Evolutionary conservation across 371 early-diverging fungal species (phyloP), one percentile per base, ranked within the genome.

Genomic region (Mucor circinelloides): DNA sequence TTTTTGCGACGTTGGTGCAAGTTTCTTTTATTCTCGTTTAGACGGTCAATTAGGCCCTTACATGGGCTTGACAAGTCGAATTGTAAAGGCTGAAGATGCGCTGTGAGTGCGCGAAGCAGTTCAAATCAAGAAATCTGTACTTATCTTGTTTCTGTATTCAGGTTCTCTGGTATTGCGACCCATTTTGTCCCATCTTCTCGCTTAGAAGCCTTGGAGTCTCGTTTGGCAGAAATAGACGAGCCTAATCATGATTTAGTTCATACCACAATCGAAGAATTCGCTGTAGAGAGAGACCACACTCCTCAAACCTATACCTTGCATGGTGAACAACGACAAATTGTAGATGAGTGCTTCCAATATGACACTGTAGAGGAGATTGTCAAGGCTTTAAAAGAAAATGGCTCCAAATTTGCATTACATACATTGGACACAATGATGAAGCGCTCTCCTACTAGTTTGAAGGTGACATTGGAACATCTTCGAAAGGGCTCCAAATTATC

Each of bases 1-100:
- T 25, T 95, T 96, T 73, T 95, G 97, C 21, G 99, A 98, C 74
- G 96, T 97, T 3, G 97, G 97, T n/a, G 95, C 93, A 12, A 87
- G 91, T 23, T 97, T 95, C 85, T 95, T 95, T 78, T 75, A 96
- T 65, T 90, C 98, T 25, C 83, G 97, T 17, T 72, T 98, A 72
- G 97, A 97, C 72, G 95, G 95, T 23, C 89, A 95, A 73, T 75
- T 95, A 12, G 99, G 99, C 38, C 86, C 86, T 6, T 99, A 93
- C 70, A 77, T 99, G 61, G 98, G 92, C 0, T 75, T 97, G 76
- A 96, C 97, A 0, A 97, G 97, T 17, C 74, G 80, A 28, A 73
- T 86, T 31, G 80, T 98, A 56, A 81, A 79, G 64, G 98, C 93
- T 21, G 81, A 85, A 55, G 97, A 97, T 72, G 93, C 92, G 12